Base-by-base conservation (phyloP, 106 monocot genomes). In the Acorus gramineus region DNA sequence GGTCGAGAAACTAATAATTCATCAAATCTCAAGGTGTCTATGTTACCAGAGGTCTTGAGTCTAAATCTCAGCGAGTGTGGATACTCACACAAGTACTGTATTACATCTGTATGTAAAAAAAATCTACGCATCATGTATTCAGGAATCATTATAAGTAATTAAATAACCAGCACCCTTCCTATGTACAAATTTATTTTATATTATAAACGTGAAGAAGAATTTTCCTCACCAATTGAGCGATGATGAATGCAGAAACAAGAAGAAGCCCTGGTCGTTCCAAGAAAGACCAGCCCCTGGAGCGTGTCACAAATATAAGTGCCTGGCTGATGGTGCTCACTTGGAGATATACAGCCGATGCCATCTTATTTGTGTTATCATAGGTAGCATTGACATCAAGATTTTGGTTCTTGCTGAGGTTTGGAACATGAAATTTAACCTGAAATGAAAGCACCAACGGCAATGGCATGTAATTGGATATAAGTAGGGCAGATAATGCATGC, bases 291-390 rank as follows among this genome's bases (percentile, higher is more conserved):
- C 74, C 74, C 59, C 82, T 77, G 66, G 82, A 82, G 13, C 77
- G 77, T 52, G 82, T 82, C 61, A 82, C 82, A 66, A 82, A 82
- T 57, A 82, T 82, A 28, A 82, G 71, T 10, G 82, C 82, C 65
- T 82, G 82, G 50, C 82, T 82, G 9, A 82, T 82, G 56, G 82
- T 74, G 74, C 82, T 82, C 65, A 82, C 82, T 82, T 82, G 82
- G 57, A 82, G 77, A 64, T 82, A 82, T 8, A 82, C 69, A 45
- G 82, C 82, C 57, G 82, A 82, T 61, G 82, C 69, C 73, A 82
- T 49, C 60, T 53, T 71, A 59, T 75, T 62, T 14, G 49, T 58
- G 50, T 50, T 67, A 53, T 66, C 57, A 67, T 57, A 75, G 11
- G 2, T 4, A n/a, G 3, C 7, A 3, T 58, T 11, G 6, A 3